Percentiles rank a stretch among this genome's conserved stretches.
Evolutionary conservation across 345 rosid genomes (phyloP).

Genomic region (Garcia nutans): DNA sequence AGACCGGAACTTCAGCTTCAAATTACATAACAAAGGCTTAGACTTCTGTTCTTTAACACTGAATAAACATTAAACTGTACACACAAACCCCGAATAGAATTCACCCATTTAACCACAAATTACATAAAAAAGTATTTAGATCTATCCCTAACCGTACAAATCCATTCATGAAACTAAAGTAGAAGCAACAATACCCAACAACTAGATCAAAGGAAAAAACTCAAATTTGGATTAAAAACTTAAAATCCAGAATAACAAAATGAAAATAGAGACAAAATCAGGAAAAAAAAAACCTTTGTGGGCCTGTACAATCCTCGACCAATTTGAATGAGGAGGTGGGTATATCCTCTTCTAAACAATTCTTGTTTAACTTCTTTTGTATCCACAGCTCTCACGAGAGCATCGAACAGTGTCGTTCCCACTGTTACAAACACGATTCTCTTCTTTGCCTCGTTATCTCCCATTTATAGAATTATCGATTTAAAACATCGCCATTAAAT

Average conservation of each 20-base stretch:
- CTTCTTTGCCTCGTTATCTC: too few relatives aligned
- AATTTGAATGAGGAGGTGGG: conserved; percentile 42
- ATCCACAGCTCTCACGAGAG: conserved; percentile 62
- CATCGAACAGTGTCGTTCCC: conserved; percentile 91
- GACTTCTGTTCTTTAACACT: background rate
- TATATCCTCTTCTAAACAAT: conserved; percentile 20
- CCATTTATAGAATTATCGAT: background rate
- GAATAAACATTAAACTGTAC: too few relatives aligned
- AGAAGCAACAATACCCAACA: background rate
- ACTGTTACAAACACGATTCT: conserved; percentile 75
- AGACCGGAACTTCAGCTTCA: background rate
- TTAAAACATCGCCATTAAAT: background rate
- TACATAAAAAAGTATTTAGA: background rate
- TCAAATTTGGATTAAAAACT: background rate
- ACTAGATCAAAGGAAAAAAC: background rate
- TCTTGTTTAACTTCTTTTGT: conserved; percentile 53
- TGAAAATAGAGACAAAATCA: background rate
- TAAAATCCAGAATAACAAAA: background rate
- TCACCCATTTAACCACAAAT: background rate
- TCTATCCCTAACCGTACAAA: background rate
- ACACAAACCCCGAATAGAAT: background rate
- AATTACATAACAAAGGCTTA: background rate
- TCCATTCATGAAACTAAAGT: background rate
- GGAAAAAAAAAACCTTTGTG: conserved; percentile 41
- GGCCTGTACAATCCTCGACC: conserved; percentile 64